Evolutionary conservation across 225 moss, liverwort and hornwort species (phyloP), one percentile per base, ranked within the genome.

Genomic region (Climacium dendroides): DNA sequence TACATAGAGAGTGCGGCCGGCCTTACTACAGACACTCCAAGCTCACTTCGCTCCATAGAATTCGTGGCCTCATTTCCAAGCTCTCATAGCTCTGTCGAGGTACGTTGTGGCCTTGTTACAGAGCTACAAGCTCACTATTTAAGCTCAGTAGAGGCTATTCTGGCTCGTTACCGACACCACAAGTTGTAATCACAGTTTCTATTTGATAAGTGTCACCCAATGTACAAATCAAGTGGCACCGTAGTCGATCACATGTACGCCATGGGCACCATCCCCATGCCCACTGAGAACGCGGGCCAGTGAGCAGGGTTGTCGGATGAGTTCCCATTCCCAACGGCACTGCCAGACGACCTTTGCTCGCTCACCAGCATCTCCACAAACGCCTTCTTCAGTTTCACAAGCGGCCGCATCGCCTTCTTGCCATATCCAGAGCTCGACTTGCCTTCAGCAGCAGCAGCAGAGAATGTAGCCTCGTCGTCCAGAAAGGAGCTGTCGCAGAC

Each of bases 361-460:
- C 39, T 73, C 80, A 7, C 60, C 39, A 88, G 1, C 9, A 89
- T 54, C 67, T 76, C 39, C 63, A 57, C 62, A 28, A 89, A 23
- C 75, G 87, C 84, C 24, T 84, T 53, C 89, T 91, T 91, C 84
- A 91, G 48, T 32, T 87, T 87, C 76, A 37, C 69, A 5, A 89
- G 13, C 53, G 91, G 87, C 18, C 69, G 80, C 89, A 63, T 25
- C 15, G 70, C 37, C 74, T 88, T 91, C 58, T 52, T 89, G 35
- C 76, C 53, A 10, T 43, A 50, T 9, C 71, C 37, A 15, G 65
- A 79, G 45, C 67, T 67, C 41, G 54, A 35, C 41, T 64, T 57
- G 55, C 47, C 35, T 52, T 55, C 19, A 54, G 55, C 45, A 13
- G 84, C 41, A 55, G 19, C 43, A 28, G 39, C 3, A 47, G 47